Conservation (phyloP, 2,329 filamentous ascomycete species). For the Penicillium capsulatum region DNA sequence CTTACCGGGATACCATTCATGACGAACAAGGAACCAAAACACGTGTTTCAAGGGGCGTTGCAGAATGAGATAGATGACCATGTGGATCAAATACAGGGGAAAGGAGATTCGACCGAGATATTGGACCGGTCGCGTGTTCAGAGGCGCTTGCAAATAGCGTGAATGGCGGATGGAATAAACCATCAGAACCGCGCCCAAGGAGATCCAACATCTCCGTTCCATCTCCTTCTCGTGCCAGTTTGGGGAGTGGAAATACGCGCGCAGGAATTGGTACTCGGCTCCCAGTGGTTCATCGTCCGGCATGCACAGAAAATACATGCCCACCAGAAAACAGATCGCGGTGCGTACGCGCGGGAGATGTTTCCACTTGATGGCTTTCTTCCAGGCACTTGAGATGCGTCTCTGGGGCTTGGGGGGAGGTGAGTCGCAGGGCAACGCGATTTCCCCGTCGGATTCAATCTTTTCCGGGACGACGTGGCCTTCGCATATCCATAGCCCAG, state of each 20-base stretch:
- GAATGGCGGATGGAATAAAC: slow-evolving; percentile 21
- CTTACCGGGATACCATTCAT: slow-evolving; percentile 7
- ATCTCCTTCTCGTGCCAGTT: slow-evolving; percentile 19
- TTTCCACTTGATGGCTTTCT: not conserved
- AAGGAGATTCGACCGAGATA: slow-evolving; percentile 32
- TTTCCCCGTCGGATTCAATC: not conserved
- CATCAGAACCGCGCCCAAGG: slow-evolving; percentile 13
- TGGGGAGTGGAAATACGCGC: slow-evolving; percentile 8
- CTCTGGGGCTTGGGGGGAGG: not conserved
- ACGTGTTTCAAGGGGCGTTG: slow-evolving; percentile 14
- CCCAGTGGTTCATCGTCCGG: slow-evolving; percentile 18
- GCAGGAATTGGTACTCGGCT: slow-evolving; percentile 20
- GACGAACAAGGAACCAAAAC: slow-evolving; percentile 12
- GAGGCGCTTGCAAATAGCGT: slow-evolving; percentile 15
- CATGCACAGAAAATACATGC: slow-evolving; percentile 20
- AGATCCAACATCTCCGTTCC: slow-evolving; percentile 19
- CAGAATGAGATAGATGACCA: slow-evolving; percentile 17
- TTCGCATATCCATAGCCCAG: slow-evolving; percentile 7
- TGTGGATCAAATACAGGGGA: slow-evolving; percentile 30
- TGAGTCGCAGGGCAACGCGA: slow-evolving; percentile 3
- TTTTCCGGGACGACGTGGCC: not conserved
- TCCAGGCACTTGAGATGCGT: not conserved
- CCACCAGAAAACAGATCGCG: slow-evolving; percentile 10
- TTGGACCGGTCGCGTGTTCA: slow-evolving; percentile 19
- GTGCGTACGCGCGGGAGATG: slow-evolving; percentile 2